These are phyloP conservation scores for Pseudocercospora eumusae DNA, from an alignment of 2,329 filamentous ascomycete genomes.

Conservation along the genomic window DNA sequence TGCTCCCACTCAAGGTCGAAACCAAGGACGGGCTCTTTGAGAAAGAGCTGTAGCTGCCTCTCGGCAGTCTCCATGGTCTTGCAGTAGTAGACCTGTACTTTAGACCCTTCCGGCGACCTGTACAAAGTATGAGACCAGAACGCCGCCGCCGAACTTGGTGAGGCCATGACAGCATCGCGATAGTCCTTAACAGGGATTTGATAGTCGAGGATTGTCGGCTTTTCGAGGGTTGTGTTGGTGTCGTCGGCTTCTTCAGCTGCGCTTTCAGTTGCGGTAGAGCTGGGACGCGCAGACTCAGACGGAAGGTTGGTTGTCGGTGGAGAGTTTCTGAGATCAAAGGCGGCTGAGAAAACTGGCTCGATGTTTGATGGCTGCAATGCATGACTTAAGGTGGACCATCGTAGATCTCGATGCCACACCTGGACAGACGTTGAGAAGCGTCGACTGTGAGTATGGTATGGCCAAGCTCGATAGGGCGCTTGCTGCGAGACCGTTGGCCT, in stretches of 20 bases:
- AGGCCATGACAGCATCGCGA: slow-evolving; percentile 34
- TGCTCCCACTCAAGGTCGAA: slow-evolving; percentile 85
- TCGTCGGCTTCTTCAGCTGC: not conserved
- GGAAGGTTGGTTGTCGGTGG: not conserved
- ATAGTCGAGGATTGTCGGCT: slow-evolving; percentile 27
- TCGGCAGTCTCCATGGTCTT: slow-evolving; percentile 67
- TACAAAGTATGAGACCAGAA: slow-evolving; percentile 70
- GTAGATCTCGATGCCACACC: slow-evolving; percentile 1
- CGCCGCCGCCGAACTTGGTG: slow-evolving; percentile 33
- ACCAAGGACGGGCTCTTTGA: slow-evolving; percentile 70
- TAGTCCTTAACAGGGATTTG: slow-evolving; percentile 34
- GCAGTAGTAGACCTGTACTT: slow-evolving; percentile 75
- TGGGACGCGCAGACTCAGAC: not conserved
- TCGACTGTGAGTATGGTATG: not conserved
- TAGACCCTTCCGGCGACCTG: slow-evolving; percentile 67
- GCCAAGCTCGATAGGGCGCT: not conserved
- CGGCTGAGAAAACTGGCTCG: not conserved
- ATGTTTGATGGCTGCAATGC: not conserved
- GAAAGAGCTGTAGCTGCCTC: slow-evolving; percentile 64
- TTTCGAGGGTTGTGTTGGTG: slow-evolving; percentile 7
- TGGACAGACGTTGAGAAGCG: not conserved
- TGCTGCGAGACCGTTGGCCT: slow-evolving; percentile 12
- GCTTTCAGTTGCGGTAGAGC: not conserved
- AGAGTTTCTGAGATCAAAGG: not conserved
- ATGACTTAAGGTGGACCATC: slow-evolving; percentile 7